Base-by-base conservation (phyloP, 208 protist species). In the Trypanosoma brucei region DNA sequence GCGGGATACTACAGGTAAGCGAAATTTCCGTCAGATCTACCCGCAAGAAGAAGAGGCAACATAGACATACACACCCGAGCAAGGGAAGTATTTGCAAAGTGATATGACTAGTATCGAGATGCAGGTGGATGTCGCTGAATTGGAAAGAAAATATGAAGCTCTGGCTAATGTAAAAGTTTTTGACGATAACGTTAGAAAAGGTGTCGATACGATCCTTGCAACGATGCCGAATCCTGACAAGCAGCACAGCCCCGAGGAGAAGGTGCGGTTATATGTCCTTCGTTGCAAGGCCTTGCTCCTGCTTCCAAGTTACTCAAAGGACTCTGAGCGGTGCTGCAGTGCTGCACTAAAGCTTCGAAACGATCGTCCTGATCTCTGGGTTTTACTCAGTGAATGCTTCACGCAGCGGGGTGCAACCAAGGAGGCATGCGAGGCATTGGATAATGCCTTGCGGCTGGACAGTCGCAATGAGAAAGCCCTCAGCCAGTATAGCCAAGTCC, bases 401-500 rank as follows among this genome's bases (percentile, higher is more conserved):
- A 61, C 83, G 46, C 84, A 85, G 6, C 83, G 88, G 39, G 83
- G 82, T 50, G 84, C 88, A 8, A 85, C 76, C 45, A 78, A 81
- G 46, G 88, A 94, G 71, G 84, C 88, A 11, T 81, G 75, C 44
- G 83, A 87, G 56, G 86, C 83, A 0, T 68, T 94, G 33, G 83
- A 94, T 22, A 87, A 62, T 46, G 85, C 85, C 3, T 67, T 94
- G 51, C 78, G 70, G 31, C 22, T 82, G 0, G 62, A 86, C 36
- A 50, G 74, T 3, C 42, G 50, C 22, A 68, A 80, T 68, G 75
- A 75, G 14, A 68, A 61, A n/a, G 88, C 85, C 36, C 70, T 94
- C 42, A 88, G 81, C 70, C 69, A 83, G 70, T 92, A 92, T 74
- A 94, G 88, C 61, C 85, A 85, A 59, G 60, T 92, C 48, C 77